Evolutionary conservation across 1,284 basidiomycete genomes (phyloP).

Genomic region (Anthracocystis setariae): DNA sequence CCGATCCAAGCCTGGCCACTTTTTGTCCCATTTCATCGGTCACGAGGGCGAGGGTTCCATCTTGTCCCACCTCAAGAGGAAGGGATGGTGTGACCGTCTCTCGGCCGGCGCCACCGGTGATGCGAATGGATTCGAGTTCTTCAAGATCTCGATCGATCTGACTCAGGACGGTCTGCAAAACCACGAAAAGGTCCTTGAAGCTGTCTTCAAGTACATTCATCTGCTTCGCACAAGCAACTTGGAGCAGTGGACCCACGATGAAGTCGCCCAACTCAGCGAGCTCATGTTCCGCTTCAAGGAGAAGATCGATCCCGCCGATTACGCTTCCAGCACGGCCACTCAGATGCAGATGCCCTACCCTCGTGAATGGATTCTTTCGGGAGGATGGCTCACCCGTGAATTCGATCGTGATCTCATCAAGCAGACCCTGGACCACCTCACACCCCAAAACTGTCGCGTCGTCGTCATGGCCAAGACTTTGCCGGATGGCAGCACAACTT

Average conservation of each 20-base stretch:
- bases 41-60: conserved; percentile 96
- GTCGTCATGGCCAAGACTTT: conserved; percentile 78
- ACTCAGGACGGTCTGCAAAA: conserved; percentile 89
- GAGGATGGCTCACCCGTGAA: conserved; percentile 78
- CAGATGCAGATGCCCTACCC: conserved; percentile 83
- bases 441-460: conserved; percentile 76
- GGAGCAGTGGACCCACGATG: conserved; percentile 80
- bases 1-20: conserved; percentile 80
- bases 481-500: conserved; percentile 55
- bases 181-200: conserved; percentile 78
- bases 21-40: conserved; percentile 87
- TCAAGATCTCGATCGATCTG: conserved; percentile 83
- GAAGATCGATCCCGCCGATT: conserved; percentile 81
- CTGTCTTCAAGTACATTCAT: conserved; percentile 86
- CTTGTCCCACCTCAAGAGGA: conserved; percentile 87
- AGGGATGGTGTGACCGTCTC: conserved; percentile 88
- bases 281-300: conserved; percentile 90
- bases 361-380: conserved; percentile 80
- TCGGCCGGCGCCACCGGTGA: conserved; percentile 78
- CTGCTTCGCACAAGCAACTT: conserved; percentile 79
- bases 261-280: conserved; percentile 78
- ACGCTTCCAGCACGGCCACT: conserved; percentile 81
- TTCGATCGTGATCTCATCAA: conserved; percentile 79
- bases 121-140: conserved; percentile 83
- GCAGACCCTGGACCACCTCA: conserved; percentile 75